Percentiles rank a stretch among this genome's conserved stretches.
Conservation (phyloP, 2,329 filamentous ascomycete genomes). For the Hypoxylon rubiginosum region DNA sequence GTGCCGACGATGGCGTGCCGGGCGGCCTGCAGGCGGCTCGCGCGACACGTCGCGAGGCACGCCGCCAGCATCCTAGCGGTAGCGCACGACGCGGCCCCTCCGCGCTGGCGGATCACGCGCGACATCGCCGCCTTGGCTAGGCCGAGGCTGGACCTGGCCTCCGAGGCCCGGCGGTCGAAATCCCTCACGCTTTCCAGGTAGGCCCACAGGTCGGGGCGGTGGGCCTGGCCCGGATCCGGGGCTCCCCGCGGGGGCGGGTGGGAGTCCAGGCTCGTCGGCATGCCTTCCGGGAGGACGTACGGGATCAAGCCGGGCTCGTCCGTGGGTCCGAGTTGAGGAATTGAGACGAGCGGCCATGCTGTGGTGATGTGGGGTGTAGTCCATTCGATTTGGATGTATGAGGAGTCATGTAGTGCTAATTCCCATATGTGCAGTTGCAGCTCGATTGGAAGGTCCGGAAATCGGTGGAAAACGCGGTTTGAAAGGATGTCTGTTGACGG, state of each 20-base stretch:
- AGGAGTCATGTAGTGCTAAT: not conserved
- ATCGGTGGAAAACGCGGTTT: not conserved
- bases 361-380: not conserved
- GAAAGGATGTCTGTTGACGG: not conserved
- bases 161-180: not conserved
- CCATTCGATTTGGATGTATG: constrained; percentile 9
- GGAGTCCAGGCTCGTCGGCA: not conserved
- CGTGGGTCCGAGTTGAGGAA: not conserved
- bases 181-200: not conserved
- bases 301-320: constrained; percentile 15
- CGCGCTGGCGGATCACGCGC: not conserved
- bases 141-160: not conserved
- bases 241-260: constrained; percentile 1
- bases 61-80: not conserved
- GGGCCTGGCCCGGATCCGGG: not conserved
- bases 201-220: not conserved
- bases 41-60: constrained; percentile 5
- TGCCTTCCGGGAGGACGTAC: constrained; percentile 1
- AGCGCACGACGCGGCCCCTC: too few relatives aligned
- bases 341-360: constrained; percentile 5
- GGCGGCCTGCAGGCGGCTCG: constrained; percentile 12
- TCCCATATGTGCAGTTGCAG: constrained; percentile 18
- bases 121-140: not conserved
- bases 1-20: not conserved
- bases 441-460: constrained; percentile 11